These are phyloP conservation scores for Lentinula novae-zelandiae DNA, from an alignment of 1,284 basidiomycete genomes.

Conservation along the genomic window DNA sequence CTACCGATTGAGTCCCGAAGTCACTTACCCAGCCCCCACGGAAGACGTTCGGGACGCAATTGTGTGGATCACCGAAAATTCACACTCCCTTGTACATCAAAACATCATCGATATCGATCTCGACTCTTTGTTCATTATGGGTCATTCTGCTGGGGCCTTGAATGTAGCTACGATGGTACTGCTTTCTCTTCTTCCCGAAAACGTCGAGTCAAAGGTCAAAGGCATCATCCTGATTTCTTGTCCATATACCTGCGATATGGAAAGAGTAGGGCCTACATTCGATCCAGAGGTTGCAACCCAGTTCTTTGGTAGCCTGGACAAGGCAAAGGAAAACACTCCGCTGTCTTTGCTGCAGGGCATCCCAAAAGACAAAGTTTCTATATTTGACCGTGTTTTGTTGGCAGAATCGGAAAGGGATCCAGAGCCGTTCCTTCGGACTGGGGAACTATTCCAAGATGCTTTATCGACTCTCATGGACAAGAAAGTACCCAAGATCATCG, in stretches of 20 bases:
- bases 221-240: slow-evolving; percentile 44
- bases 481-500: slow-evolving; percentile 30
- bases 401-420: slow-evolving; percentile 52
- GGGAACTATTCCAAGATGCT: slow-evolving; percentile 31
- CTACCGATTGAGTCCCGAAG: slow-evolving; percentile 56
- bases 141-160: slow-evolving; percentile 57
- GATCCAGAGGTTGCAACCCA: slow-evolving; percentile 26
- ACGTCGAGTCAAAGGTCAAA: slow-evolving; percentile 34
- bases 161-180: slow-evolving; percentile 44
- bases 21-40: slow-evolving; percentile 45
- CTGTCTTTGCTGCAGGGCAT: slow-evolving; percentile 33
- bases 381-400: slow-evolving; percentile 43
- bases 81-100: slow-evolving; percentile 22
- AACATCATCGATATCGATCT: slow-evolving; percentile 31
- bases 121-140: slow-evolving; percentile 43
- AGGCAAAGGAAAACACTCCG: slow-evolving; percentile 37
- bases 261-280: slow-evolving; percentile 16
- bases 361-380: slow-evolving; percentile 27
- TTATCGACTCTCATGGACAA: slow-evolving; percentile 29
- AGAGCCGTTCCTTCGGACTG: slow-evolving; percentile 31
- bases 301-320: slow-evolving; percentile 45
- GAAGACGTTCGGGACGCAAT: slow-evolving; percentile 58
- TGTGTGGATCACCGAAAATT: slow-evolving; percentile 44
- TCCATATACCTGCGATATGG: slow-evolving; percentile 33
- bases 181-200: slow-evolving; percentile 33